Evolutionary conservation across 257 asterid species (phyloP).

Genomic region (Jacaranda mimosifolia): DNA sequence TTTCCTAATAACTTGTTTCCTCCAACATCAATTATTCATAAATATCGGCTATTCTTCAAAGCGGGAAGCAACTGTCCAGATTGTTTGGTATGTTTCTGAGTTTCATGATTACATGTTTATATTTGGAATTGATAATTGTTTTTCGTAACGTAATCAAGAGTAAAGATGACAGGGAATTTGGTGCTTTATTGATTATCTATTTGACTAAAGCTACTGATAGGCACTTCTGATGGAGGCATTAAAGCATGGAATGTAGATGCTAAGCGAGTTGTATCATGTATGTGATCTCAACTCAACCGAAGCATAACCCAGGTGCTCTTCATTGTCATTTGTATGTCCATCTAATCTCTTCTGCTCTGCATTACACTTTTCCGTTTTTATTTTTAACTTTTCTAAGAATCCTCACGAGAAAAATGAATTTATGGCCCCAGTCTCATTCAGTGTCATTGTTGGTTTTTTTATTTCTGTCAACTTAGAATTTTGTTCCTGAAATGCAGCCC

Average conservation of each 20-base stretch:
- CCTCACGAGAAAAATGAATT: constrained; percentile 25
- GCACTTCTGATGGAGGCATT: constrained; percentile 97
- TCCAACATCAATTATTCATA: constrained; percentile 80
- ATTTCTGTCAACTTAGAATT: constrained; percentile 63
- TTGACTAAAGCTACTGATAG: constrained; percentile 91
- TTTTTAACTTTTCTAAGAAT: constrained; percentile 30
- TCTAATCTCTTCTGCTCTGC: constrained; percentile 7
- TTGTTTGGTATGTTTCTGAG: constrained; percentile 74
- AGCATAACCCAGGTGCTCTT: constrained; percentile 80
- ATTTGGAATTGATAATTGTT: constrained; percentile 25
- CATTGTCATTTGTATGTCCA: constrained; percentile 18
- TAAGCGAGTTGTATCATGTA: constrained; percentile 92
- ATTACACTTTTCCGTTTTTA: constrained; percentile 19
- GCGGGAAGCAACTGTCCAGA: constrained; percentile 99
- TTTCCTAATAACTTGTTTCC: constrained; percentile 44
- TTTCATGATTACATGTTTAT: constrained; percentile 18
- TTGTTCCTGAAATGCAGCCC: constrained; percentile 99
- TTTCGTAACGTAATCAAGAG: constrained; percentile 23
- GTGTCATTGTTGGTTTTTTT: constrained; percentile 1
- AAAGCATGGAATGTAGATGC: constrained; percentile 99
- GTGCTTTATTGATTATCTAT: constrained; percentile 47
- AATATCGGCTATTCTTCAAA: too few relatives aligned
- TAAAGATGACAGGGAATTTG: constrained; percentile 46
- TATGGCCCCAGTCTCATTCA: constrained; percentile 28
- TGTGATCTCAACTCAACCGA: constrained; percentile 83